These are phyloP conservation scores for Kurtzmaniella cleridarum DNA, from an alignment of 805 yeast species.

Conservation along the genomic window DNA sequence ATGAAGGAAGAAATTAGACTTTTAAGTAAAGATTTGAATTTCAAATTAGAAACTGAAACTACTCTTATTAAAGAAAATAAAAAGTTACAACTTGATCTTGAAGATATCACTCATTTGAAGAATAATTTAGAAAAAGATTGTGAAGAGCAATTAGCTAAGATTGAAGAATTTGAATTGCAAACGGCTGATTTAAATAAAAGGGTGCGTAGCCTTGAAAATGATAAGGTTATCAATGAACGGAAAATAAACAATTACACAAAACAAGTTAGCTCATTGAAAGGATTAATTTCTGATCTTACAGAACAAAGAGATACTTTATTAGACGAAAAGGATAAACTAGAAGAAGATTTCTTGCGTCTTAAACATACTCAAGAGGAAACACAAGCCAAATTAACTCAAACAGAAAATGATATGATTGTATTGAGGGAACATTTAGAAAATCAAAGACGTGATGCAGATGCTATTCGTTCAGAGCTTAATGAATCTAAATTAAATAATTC, in stretches of 20 bases:
- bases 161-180: conserved; percentile 29
- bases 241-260: conserved; percentile 29
- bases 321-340: conserved; percentile 26
- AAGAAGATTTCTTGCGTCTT: conserved; percentile 23
- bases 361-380: conserved; percentile 22
- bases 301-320: conserved; percentile 59
- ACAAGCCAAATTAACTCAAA: conserved; percentile 16
- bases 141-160: conserved; percentile 37
- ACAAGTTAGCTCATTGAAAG: conserved; percentile 54
- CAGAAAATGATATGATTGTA: conserved; percentile 23
- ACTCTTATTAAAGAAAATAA: conserved; percentile 60
- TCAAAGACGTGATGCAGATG: conserved; percentile 28
- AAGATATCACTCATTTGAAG: conserved; percentile 30
- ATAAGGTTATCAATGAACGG: conserved; percentile 29
- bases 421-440: conserved; percentile 30
- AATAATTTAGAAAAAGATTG: conserved; percentile 23
- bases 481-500: conserved; percentile 22
- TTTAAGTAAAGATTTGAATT: conserved; percentile 48
- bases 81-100: conserved; percentile 54
- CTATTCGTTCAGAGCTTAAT: conserved; percentile 28
- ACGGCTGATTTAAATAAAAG: conserved; percentile 23
- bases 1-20: conserved; percentile 48
- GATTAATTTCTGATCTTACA: conserved; percentile 55
- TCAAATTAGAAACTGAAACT: conserved; percentile 59
- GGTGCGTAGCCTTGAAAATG: conserved; percentile 27